A percentile compares a stretch with the other conserved stretches of the same genome.
Conservation (phyloP, 495 filamentous ascomycete species). For the Annulohypoxylon maeteangense region DNA sequence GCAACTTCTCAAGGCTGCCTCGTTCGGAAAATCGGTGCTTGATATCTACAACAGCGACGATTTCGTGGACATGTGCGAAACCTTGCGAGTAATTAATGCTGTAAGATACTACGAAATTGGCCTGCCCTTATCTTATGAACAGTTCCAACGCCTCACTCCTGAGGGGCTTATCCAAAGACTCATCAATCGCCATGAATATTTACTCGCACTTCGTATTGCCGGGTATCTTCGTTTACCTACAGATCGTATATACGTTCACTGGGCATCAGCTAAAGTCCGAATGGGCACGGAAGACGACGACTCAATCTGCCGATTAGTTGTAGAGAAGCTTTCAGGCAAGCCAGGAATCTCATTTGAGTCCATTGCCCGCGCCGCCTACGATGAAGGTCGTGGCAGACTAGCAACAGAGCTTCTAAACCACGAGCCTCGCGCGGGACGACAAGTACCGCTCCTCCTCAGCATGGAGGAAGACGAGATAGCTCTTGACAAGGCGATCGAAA, state of each 20-base stretch:
- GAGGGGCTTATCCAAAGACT: constrained; percentile 87
- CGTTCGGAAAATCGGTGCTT: constrained; percentile 95
- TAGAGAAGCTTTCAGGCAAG: constrained; percentile 85
- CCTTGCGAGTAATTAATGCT: constrained; percentile 89
- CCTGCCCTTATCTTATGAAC: constrained; percentile 89
- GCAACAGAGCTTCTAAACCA: constrained; percentile 93
- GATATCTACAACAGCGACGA: constrained; percentile 97
- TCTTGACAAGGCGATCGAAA: constrained; percentile 96
- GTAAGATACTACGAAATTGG: constrained; percentile 91
- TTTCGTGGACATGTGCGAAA: constrained; percentile 98
- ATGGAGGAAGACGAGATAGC: constrained; percentile 98
- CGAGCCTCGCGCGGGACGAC: constrained; percentile 90
- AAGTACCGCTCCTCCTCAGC: constrained; percentile 91
- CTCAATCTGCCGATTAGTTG: constrained; percentile 84
- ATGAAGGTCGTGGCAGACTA: constrained; percentile 86
- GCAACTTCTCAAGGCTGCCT: constrained; percentile 91
- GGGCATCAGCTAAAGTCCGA: constrained; percentile 94
- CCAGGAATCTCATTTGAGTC: constrained; percentile 93
- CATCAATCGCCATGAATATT: constrained; percentile 88
- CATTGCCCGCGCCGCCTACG: constrained; percentile 93
- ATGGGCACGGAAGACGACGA: constrained; percentile 87
- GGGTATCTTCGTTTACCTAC: constrained; percentile 88
- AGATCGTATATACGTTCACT: constrained; percentile 92
- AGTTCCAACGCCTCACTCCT: constrained; percentile 85
- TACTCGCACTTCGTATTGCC: constrained; percentile 89